These are phyloP conservation scores for Puccinellia tenuiflora DNA, from an alignment of 176 grass and related monocot genomes.

Conservation along the genomic window DNA sequence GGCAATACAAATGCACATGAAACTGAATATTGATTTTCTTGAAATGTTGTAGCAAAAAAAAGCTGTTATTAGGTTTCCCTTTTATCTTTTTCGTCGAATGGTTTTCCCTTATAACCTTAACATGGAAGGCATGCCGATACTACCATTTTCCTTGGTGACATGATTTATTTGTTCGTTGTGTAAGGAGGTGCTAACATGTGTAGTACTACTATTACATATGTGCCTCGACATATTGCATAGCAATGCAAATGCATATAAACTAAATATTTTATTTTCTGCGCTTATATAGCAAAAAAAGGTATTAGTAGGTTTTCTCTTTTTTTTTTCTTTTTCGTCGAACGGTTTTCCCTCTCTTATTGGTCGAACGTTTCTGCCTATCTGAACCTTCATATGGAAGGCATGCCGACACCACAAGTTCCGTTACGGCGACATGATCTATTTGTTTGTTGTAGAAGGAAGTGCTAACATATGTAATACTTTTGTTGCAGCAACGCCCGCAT, in stretches of 20 bases:
- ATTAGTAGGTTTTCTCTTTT: background rate
- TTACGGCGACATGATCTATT: background rate
- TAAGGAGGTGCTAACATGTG: no score
- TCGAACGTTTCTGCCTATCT: background rate
- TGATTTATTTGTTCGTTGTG: no score
- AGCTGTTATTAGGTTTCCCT: no score
- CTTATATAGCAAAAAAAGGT: background rate
- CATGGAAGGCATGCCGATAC: no score
- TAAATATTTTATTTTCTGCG: background rate
- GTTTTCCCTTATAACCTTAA: no score
- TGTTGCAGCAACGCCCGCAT: constrained; percentile 90
- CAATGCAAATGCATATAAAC: background rate
- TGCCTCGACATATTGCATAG: background rate
- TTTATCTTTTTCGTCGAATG: no score
- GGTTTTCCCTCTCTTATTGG: background rate
- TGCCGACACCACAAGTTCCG: background rate
- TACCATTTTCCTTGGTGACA: no score
- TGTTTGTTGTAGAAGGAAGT: background rate
- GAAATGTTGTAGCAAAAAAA: no score
- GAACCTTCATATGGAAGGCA: background rate
- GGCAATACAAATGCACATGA: background rate
- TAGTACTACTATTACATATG: no score
- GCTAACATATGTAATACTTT: background rate
- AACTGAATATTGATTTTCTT: background rate
- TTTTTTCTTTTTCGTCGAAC: background rate